These are phyloP conservation scores for Neonectria hederae DNA, from an alignment of 2,329 filamentous ascomycete species.

Conservation along the genomic window DNA sequence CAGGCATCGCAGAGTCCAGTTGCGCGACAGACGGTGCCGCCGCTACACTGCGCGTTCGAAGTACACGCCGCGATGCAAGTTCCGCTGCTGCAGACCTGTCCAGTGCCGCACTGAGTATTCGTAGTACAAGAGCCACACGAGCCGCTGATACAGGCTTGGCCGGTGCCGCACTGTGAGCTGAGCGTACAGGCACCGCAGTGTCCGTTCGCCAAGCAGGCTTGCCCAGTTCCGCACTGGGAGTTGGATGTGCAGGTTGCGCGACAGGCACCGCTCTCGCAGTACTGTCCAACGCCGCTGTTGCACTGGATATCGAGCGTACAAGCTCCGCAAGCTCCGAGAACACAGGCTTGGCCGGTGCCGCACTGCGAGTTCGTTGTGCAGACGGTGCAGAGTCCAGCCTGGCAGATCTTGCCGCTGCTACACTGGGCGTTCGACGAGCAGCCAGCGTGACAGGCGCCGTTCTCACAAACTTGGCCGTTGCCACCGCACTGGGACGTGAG, in stretches of 20 bases:
- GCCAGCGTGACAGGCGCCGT: conserved; percentile 11
- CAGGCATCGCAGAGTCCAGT: conserved; percentile 10
- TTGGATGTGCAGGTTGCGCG: conserved; percentile 14
- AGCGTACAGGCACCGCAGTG: conserved; percentile 10
- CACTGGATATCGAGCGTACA: conserved; percentile 19
- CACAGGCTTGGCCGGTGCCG: conserved; percentile 14
- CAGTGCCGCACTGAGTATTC: neutral
- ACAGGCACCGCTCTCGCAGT: conserved; percentile 21
- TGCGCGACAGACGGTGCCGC: conserved; percentile 1
- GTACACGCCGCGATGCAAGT: conserved; percentile 12
- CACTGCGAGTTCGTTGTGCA: conserved; percentile 19
- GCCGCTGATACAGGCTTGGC: conserved; percentile 6
- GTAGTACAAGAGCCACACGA: conserved; percentile 3
- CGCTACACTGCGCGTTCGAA: conserved; percentile 12
- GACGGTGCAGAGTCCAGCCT: conserved; percentile 8
- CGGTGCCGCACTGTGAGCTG: conserved; percentile 13
- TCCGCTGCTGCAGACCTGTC: conserved; percentile 15
- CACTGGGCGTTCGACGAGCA: conserved; percentile 20
- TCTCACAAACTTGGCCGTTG: conserved; percentile 15
- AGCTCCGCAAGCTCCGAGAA: conserved; percentile 14
- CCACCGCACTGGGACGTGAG: conserved; percentile 11
- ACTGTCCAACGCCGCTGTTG: conserved; percentile 15
- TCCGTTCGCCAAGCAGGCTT: conserved; percentile 18
- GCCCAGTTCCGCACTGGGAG: conserved; percentile 16
- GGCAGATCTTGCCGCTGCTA: conserved; percentile 23